These are phyloP conservation scores for Groenewaldozyma salmanticensis DNA, from an alignment of 805 yeast species.

Conservation along the genomic window DNA sequence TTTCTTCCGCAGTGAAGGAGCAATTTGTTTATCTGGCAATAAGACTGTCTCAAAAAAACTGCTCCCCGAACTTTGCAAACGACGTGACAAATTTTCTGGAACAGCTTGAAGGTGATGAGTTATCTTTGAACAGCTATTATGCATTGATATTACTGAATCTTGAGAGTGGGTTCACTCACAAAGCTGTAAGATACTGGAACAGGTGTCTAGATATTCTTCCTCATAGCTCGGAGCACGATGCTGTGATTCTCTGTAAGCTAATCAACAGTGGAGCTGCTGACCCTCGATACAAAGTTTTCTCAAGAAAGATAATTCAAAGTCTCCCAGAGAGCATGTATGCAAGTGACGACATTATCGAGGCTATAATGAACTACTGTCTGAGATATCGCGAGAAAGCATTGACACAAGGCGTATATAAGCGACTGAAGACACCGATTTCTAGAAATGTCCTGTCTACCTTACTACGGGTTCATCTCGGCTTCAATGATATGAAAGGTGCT, in stretches of 20 bases:
- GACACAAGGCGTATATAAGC: conserved; percentile 11
- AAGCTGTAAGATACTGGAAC: background rate
- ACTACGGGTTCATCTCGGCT: conserved; percentile 12
- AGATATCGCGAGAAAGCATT: conserved; percentile 10
- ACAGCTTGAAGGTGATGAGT: background rate
- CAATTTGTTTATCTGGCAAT: background rate
- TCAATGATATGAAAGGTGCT: conserved; percentile 15
- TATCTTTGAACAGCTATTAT: background rate
- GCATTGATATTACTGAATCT: too few species aligned
- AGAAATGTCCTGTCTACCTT: conserved; percentile 12
- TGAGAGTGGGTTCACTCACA: background rate
- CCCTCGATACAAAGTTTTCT: conserved; percentile 6
- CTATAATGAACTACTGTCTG: conserved; percentile 16
- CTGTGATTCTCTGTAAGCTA: background rate
- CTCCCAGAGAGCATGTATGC: conserved; percentile 11
- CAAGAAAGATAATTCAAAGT: conserved; percentile 8
- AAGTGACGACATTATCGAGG: conserved; percentile 15
- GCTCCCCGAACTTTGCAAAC: background rate
- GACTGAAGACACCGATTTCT: conserved; percentile 10
- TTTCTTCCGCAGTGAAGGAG: background rate
- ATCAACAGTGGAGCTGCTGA: background rate
- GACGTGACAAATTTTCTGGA: background rate
- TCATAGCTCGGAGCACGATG: background rate
- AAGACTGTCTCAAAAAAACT: background rate
- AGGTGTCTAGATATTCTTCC: background rate